Percentiles rank a stretch among this genome's conserved stretches.
Evolutionary conservation across 768 basidiomycete species (phyloP).

Genomic region (Lepiota brunneoincarnata): DNA sequence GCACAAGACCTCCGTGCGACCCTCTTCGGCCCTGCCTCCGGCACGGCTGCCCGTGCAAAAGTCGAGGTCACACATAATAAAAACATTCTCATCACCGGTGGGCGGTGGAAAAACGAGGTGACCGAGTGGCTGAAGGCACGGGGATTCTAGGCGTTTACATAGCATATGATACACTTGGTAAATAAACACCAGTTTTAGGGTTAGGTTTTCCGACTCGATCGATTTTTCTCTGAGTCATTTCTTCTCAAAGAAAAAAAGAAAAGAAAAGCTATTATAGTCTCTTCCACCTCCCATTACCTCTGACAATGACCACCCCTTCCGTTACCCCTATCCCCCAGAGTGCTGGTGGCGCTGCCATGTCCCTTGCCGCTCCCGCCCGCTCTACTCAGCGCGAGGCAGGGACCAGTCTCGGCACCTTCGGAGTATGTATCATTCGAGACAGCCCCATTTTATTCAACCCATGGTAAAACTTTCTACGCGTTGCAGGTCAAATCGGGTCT

Average conservation of each 20-base stretch:
- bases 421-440: constrained; percentile 37
- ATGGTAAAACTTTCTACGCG: constrained; percentile 4
- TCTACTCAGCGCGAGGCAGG: constrained; percentile 49
- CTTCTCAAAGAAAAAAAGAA: constrained; percentile 9
- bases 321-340: constrained; percentile 33
- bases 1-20: constrained; percentile 52
- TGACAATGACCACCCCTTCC: constrained; percentile 26
- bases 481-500: constrained; percentile 86
- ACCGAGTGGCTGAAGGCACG: constrained; percentile 58
- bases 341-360: constrained; percentile 37
- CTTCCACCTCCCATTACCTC: constrained; percentile 11
- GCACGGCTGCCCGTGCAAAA: constrained; percentile 47
- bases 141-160: constrained; percentile 67
- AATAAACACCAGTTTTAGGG: constrained; percentile 21
- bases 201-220: constrained; percentile 26
- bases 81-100: constrained; percentile 60
- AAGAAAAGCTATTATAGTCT: constrained; percentile 7
- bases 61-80: constrained; percentile 44
- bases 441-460: constrained; percentile 8
- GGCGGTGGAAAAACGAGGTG: constrained; percentile 60
- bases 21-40: constrained; percentile 46
- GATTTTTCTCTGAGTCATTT: constrained; percentile 16
- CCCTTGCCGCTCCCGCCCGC: constrained; percentile 51
- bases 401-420: constrained; percentile 70
- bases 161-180: background rate